Conservation (phyloP, 2,329 filamentous ascomycete species). For the Fusarium stilboides region DNA sequence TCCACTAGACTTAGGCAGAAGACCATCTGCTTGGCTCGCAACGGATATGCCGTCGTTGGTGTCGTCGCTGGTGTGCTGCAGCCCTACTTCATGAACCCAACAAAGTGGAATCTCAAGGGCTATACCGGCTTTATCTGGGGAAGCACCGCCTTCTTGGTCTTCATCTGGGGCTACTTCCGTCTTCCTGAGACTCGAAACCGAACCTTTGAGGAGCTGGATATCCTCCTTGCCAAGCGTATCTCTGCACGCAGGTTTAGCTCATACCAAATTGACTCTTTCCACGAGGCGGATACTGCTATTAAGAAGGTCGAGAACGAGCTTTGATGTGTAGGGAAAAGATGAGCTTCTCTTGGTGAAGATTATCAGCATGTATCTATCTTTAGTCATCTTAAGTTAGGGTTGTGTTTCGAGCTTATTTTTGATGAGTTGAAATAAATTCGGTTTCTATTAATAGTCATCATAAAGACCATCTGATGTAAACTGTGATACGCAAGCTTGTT, state of each 20-base stretch:
- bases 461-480: too few relatives aligned
- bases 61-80: constrained; percentile 50
- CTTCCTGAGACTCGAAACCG: constrained; percentile 67
- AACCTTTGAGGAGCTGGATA: constrained; percentile 68
- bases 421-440: too few relatives aligned
- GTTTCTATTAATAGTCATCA: too few relatives aligned
- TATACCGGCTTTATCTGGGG: constrained; percentile 58
- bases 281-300: constrained; percentile 15
- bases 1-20: constrained; percentile 53
- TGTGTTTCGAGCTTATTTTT: too few relatives aligned
- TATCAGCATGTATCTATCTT: too few relatives aligned
- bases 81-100: constrained; percentile 58
- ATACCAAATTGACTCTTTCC: constrained; percentile 23
- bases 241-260: constrained; percentile 41
- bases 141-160: constrained; percentile 45
- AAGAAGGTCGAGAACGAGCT: not conserved
- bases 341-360: too few relatives aligned
- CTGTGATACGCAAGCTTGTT: too few relatives aligned
- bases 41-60: constrained; percentile 43
- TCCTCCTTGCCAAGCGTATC: constrained; percentile 60
- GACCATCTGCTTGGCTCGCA: constrained; percentile 53
- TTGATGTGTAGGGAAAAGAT: not conserved
- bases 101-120: constrained; percentile 56
- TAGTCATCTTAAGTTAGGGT: too few relatives aligned
- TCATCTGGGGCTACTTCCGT: constrained; percentile 61